Evolutionary conservation across 2,329 filamentous ascomycete species (phyloP).

Genomic region (Cordyceps militaris): DNA sequence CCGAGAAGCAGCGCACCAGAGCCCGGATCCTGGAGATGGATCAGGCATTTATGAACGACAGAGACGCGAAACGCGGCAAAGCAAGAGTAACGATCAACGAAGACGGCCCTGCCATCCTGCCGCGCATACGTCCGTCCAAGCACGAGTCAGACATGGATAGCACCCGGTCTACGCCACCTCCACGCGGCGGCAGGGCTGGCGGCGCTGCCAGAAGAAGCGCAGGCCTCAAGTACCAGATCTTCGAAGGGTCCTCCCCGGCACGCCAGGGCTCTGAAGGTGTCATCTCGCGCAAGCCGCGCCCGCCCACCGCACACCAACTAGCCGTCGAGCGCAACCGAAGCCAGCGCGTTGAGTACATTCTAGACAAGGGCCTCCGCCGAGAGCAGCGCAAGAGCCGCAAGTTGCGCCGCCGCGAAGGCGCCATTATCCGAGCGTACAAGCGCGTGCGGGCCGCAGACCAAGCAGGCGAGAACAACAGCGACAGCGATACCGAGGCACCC

Average conservation of each 20-base stretch:
- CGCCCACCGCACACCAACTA: slow-evolving; percentile 73
- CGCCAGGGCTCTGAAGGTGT: slow-evolving; percentile 48
- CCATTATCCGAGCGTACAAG: slow-evolving; percentile 58
- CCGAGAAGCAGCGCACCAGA: slow-evolving; percentile 65
- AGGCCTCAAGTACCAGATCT: slow-evolving; percentile 51
- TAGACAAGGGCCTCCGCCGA: slow-evolving; percentile 65
- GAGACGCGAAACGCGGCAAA: slow-evolving; percentile 51
- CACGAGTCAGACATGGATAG: slow-evolving; percentile 45
- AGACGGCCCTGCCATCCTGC: slow-evolving; percentile 52
- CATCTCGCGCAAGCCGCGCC: slow-evolving; percentile 58
- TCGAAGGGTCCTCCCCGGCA: slow-evolving; percentile 55
- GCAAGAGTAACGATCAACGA: slow-evolving; percentile 35
- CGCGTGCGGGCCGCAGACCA: slow-evolving; percentile 51
- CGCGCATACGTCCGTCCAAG: slow-evolving; percentile 56
- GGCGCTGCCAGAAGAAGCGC: slow-evolving; percentile 34
- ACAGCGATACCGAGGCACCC: slow-evolving; percentile 44
- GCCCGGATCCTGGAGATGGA: slow-evolving; percentile 70
- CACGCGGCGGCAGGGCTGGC: slow-evolving; percentile 23
- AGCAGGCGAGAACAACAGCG: slow-evolving; percentile 57
- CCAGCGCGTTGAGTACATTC: slow-evolving; percentile 73
- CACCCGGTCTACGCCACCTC: slow-evolving; percentile 37
- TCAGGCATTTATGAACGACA: slow-evolving; percentile 58
- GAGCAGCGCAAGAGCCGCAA: slow-evolving; percentile 59
- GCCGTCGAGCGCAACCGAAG: slow-evolving; percentile 73
- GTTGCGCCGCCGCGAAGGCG: slow-evolving; percentile 55